Conservation (phyloP, 306 rosid genomes). For the Castanea sativa region DNA sequence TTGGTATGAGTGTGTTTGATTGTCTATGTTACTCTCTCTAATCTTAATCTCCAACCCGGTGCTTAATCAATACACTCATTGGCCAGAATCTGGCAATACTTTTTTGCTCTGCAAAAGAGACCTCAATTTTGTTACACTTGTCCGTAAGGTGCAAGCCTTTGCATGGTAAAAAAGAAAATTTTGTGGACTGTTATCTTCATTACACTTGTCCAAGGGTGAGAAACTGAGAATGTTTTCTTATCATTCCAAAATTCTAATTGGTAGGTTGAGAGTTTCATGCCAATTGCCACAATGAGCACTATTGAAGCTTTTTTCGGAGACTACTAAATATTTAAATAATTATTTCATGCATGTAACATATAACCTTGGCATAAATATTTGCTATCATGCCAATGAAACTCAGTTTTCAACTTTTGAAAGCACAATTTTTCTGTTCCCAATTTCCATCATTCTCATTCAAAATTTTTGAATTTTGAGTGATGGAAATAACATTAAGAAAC, state of each 20-base stretch:
- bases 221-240: too few relatives aligned
- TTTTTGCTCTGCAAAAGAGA: neutral
- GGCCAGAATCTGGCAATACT: neutral
- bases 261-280: neutral
- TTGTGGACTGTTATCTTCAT: neutral
- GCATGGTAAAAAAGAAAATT: neutral
- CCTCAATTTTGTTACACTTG: neutral
- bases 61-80: neutral
- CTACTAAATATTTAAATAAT: neutral
- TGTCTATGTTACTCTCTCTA: neutral
- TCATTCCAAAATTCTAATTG: neutral
- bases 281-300: neutral
- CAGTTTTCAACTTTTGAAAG: too few relatives aligned
- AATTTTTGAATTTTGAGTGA: too few relatives aligned
- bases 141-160: neutral
- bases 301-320: neutral
- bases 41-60: neutral
- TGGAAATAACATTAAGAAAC: too few relatives aligned
- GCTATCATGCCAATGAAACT: too few relatives aligned
- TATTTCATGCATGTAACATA: too few relatives aligned
- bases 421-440: too few relatives aligned
- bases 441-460: too few relatives aligned
- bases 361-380: too few relatives aligned
- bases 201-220: neutral
- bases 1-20: neutral